Base-by-base conservation (phyloP, 2,329 filamentous ascomycete species). In the Coniella vitis region DNA sequence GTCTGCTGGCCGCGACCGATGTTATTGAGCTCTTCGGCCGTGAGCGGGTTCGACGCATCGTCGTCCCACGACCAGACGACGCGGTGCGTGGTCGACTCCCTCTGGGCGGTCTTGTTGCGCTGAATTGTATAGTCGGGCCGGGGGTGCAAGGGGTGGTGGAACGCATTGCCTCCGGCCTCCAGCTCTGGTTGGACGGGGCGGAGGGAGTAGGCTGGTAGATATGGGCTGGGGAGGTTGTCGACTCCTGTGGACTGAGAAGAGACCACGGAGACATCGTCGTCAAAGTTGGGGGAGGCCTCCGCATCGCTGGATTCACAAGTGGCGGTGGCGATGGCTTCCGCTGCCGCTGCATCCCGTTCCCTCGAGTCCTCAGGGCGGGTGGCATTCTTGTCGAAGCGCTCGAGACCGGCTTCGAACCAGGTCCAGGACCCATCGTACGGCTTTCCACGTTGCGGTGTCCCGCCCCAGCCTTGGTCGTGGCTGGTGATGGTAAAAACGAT, bases 371-470 rank as follows among this genome's bases (percentile, higher is more conserved):
- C 34, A 17, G 48, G 48, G 12, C 29, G 51, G 1, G 7, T 17
- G 10, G 51, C 45, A 7, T 42, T 53, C 45, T 19, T 65, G 38
- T 75, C 73, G 41, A 79, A 75, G 3, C 70, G 69, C 61, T 84
- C 81, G 14, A 81, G 59, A 0, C 81, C 81, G 14, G 72, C 78
- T 48, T 83, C 80, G 51, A 83, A 83, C 81, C 81, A 85, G 0
- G 80, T 80, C 63, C 65, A 81, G 0, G 80, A 78, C 2, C 62
- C 65, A 0, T 60, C 54, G 47, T 72, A 83, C 1, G 69, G 69
- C 2, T 68, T 68, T 2, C 57, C 58, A 36, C 62, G 54, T 0
- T 13, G 38, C 0, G 0, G 1, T 8, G 45, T 38, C 16, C 34
- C 40, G 37, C 16, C 13, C 71, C 72, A 81, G 4, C 81, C 81